These are phyloP conservation scores for Nakaseomyces sp. DNA, from an alignment of 1,139 yeast species.

Conservation along the genomic window DNA sequence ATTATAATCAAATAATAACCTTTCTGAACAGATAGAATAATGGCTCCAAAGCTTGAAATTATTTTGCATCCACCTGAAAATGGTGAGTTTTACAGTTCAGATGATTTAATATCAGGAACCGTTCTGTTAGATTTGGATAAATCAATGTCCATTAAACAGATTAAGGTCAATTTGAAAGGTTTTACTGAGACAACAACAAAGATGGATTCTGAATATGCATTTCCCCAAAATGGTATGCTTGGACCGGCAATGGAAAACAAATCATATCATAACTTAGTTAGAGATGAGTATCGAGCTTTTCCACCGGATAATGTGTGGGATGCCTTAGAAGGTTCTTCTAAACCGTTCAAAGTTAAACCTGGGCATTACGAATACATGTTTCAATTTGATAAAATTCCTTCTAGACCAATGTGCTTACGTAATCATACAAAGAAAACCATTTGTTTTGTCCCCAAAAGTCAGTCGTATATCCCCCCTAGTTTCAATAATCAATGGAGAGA, in stretches of 20 bases:
- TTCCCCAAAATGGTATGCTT: constrained; percentile 20
- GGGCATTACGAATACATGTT: constrained; percentile 25
- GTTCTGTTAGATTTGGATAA: constrained; percentile 18
- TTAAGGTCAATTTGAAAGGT: constrained; percentile 22
- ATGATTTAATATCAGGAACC: constrained; percentile 24
- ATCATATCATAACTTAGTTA: constrained; percentile 21
- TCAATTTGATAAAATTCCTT: constrained; percentile 20
- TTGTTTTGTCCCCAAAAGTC: constrained; percentile 19
- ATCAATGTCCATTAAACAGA: constrained; percentile 21
- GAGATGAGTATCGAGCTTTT: constrained; percentile 20
- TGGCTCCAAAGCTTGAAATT: constrained; percentile 22
- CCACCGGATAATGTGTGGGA: constrained; percentile 30
- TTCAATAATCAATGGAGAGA: constrained; percentile 24
- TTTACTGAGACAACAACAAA: constrained; percentile 24
- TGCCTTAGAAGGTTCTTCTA: constrained; percentile 23
- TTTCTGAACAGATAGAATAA: constrained; percentile 4
- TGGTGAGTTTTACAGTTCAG: constrained; percentile 22
- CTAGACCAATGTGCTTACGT: constrained; percentile 21
- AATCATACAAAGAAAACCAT: constrained; percentile 18
- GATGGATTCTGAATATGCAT: constrained; percentile 17
- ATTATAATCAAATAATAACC: not conserved
- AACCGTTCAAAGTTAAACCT: constrained; percentile 25
- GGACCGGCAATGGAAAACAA: constrained; percentile 22
- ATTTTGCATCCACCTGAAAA: constrained; percentile 23
- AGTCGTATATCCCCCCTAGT: constrained; percentile 26